A percentile compares a stretch with the other conserved stretches of the same genome.
Evolutionary conservation across 306 rosid genomes (phyloP).

Genomic region (Medicago lupulina): DNA sequence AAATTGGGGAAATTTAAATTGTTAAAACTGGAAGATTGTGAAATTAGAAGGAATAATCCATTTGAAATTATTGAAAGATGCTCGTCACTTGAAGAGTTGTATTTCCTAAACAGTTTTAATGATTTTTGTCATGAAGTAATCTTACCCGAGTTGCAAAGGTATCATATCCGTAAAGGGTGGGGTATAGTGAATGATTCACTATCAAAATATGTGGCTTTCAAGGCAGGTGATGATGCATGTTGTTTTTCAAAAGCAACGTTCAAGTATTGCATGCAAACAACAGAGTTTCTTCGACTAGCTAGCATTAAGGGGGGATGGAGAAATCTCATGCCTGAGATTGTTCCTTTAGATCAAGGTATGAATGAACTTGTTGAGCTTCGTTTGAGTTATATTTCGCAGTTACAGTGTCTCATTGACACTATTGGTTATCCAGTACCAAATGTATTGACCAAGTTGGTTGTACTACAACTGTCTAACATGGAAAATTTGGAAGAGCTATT

Average conservation of each 20-base stretch:
- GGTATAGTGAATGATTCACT: not conserved
- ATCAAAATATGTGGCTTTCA: not conserved
- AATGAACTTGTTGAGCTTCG: not conserved
- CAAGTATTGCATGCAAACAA: not conserved
- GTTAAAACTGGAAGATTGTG: not conserved
- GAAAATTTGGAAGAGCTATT: not conserved
- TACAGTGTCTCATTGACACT: not conserved
- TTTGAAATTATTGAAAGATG: conserved; percentile 30
- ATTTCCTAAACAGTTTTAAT: not conserved
- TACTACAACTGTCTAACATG: not conserved
- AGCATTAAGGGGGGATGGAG: not conserved
- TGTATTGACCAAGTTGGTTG: conserved; percentile 11
- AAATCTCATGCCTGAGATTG: conserved; percentile 33
- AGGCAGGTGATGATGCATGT: too few species aligned
- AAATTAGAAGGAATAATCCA: not conserved
- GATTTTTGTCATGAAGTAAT: not conserved
- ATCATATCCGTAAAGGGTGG: not conserved
- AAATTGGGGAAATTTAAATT: not conserved
- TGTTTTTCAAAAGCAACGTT: not conserved
- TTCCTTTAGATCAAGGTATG: not conserved
- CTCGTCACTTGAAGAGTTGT: conserved; percentile 31
- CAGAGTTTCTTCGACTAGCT: not conserved
- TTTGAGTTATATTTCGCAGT: fast-evolving
- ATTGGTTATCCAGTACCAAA: not conserved
- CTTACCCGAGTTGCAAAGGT: conserved; percentile 10